Base-by-base conservation (phyloP, 2,329 filamentous ascomycete species). In the Xylaria sp. region DNA sequence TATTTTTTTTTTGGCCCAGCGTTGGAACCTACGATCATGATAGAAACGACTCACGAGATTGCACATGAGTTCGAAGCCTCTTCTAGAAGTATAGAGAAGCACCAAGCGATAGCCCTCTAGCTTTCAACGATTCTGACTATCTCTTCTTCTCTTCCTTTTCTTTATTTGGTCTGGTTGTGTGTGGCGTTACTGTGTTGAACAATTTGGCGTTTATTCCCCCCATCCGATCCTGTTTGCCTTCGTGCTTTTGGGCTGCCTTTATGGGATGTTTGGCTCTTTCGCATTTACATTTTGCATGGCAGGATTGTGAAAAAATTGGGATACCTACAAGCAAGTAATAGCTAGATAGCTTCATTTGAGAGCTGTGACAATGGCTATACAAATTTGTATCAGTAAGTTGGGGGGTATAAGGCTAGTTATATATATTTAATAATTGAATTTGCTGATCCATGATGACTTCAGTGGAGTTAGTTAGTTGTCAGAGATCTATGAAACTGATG, bases 261-360 rank as follows among this genome's bases (percentile, higher is more conserved):
- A 51, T 9, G 13, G 50, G 27, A 45, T 27, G 10, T 47, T 39
- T 6, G 47, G 31, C 29, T 22, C 6, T 59, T 54, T 22, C 5
- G 47, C 44, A 51, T 55, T 63, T 59, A 62, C 64, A 68, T 69
- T 67, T n/a, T 65, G 49, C 57, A 65, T 61, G 58, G 54, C 29
- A 64, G 60, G 57, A 59, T 36, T 49, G 51, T 2, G 13, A 17
- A 20, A 55, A 59, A 56, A 62, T 62, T 31, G 47, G 47, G 20
- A 45, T 54, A 44, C 17, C 49, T 33, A 51, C 49, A 5, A 27
- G 31, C 25, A 33, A 20, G 22, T n/a, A 13, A 13, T 63, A 45
- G 15, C 39, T 60, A 61, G 27, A 56, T 29, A 61, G 53, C 11
- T 45, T 45, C 15, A 17, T 39, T 63, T 58, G n/a, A 33, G 36